Percentiles rank a stretch among this genome's conserved stretches.
Conservation (phyloP, 805 yeast genomes). For the Kazachstania martiniae region DNA sequence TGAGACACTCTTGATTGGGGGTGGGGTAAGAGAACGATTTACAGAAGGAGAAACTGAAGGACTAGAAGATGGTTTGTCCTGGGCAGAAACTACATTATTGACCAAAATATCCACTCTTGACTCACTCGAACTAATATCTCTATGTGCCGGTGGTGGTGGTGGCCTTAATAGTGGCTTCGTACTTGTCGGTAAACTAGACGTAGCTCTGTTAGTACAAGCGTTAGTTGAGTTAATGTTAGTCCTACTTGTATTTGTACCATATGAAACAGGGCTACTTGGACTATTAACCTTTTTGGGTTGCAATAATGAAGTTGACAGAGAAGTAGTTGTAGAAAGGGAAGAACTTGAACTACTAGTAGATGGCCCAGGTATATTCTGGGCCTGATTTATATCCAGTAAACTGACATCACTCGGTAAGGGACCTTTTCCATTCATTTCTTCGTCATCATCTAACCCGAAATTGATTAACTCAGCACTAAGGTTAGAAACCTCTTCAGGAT, state of each 20-base stretch:
- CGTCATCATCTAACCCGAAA: conserved; percentile 7
- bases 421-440: neutral
- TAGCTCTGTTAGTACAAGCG: no score
- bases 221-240: neutral
- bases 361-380: neutral
- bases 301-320: conserved; percentile 4
- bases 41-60: no score
- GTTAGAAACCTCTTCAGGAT: conserved; percentile 21
- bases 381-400: conserved; percentile 7
- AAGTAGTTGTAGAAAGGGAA: conserved; percentile 2
- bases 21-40: no score
- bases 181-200: no score
- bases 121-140: conserved; percentile 2
- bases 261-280: neutral
- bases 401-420: conserved; percentile 4
- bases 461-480: conserved; percentile 12
- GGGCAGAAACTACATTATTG: neutral
- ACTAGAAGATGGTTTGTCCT: neutral
- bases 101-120: neutral
- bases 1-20: conserved; percentile 19
- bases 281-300: conserved; percentile 3
- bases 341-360: neutral
- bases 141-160: conserved; percentile 14
- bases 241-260: neutral
- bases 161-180: conserved; percentile 9